Conservation (phyloP, 1,284 basidiomycete genomes). For the Trametes pubescens region DNA sequence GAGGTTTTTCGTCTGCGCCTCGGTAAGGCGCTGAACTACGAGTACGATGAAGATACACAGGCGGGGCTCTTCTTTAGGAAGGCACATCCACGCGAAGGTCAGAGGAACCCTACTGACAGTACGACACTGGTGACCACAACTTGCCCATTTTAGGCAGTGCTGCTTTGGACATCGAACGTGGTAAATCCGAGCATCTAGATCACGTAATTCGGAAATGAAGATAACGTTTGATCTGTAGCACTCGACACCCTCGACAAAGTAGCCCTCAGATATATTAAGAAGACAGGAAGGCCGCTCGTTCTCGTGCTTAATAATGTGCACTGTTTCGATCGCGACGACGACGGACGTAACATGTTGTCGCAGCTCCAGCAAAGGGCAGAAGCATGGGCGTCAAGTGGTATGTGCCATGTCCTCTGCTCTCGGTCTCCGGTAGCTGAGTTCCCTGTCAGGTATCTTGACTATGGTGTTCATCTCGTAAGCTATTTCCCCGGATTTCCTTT, state of each 20-base stretch:
- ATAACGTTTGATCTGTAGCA: conserved; percentile 47
- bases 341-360: conserved; percentile 77
- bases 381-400: conserved; percentile 83
- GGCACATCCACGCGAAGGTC: conserved; percentile 85
- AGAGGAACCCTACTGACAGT: background rate
- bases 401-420: conserved; percentile 35
- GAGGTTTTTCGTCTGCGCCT: conserved; percentile 85
- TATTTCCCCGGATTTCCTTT: background rate
- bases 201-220: background rate
- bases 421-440: background rate
- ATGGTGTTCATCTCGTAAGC: conserved; percentile 82
- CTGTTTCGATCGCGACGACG: conserved; percentile 82
- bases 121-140: background rate
- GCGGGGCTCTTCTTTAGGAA: conserved; percentile 80
- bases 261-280: conserved; percentile 67
- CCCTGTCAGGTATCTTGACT: conserved; percentile 69
- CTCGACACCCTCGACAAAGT: conserved; percentile 90
- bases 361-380: conserved; percentile 89
- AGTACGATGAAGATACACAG: conserved; percentile 84
- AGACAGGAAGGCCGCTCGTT: conserved; percentile 73
- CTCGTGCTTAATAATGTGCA: conserved; percentile 84
- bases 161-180: conserved; percentile 84
- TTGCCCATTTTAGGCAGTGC: conserved; percentile 62
- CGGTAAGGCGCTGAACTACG: conserved; percentile 82
- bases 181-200: conserved; percentile 44